These are phyloP conservation scores for Vigna radiata DNA, from an alignment of 306 rosid genomes.

Conservation along the genomic window DNA sequence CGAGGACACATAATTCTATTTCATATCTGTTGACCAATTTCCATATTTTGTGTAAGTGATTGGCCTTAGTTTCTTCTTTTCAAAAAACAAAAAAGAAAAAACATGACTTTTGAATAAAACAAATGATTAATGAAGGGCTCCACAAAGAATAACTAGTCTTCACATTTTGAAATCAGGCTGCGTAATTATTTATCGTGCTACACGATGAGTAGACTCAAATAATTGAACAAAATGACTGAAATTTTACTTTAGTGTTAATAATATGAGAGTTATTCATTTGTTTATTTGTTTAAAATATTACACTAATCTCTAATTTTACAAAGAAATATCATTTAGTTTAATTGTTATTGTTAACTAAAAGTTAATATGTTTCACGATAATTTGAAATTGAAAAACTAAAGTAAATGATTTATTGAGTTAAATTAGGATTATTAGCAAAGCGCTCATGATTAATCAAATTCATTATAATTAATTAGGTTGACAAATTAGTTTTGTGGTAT, in stretches of 20 bases:
- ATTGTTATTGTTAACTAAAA: not conserved
- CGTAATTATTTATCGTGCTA: not conserved
- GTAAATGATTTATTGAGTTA: not conserved
- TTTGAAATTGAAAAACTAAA: not conserved
- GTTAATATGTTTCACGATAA: not conserved
- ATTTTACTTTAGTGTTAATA: not conserved
- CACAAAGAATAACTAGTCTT: not conserved
- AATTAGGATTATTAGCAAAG: no score
- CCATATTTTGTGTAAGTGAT: not conserved
- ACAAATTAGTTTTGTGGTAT: no score
- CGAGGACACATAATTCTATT: not conserved
- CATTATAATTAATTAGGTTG: no score
- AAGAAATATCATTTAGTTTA: not conserved
- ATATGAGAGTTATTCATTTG: not conserved
- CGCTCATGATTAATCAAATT: no score
- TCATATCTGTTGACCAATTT: not conserved
- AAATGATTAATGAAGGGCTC: not conserved
- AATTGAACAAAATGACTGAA: not conserved
- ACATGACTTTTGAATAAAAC: not conserved
- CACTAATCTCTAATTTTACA: not conserved
- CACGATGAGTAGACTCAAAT: not conserved
- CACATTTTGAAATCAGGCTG: not conserved
- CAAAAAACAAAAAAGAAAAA: not conserved
- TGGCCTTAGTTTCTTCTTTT: not conserved
- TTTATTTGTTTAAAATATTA: not conserved